Conservation (phyloP, 1,284 basidiomycete genomes). For the Cutaneotrichosporon cutaneum region DNA sequence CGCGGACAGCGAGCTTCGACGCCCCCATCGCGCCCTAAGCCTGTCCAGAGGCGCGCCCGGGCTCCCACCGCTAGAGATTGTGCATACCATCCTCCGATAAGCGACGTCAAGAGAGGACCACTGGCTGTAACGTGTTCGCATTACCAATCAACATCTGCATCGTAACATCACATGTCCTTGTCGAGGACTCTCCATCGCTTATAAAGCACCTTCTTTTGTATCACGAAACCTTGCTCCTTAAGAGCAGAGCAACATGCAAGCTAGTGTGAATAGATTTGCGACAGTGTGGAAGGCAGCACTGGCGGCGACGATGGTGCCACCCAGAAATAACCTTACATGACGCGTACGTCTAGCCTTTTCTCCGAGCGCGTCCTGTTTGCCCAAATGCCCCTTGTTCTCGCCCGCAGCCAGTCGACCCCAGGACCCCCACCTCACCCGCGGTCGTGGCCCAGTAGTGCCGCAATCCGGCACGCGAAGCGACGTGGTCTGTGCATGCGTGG, state of each 20-base stretch:
- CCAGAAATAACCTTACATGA: too few relatives aligned
- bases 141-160: conserved; percentile 13
- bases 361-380: too few relatives aligned
- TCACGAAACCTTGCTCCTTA: conserved; percentile 14
- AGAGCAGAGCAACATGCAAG: conserved; percentile 11
- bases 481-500: too few relatives aligned
- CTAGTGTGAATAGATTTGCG: neutral
- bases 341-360: too few relatives aligned
- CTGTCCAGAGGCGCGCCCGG: neutral
- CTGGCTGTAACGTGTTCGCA: conserved; percentile 13
- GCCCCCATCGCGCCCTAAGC: neutral
- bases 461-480: too few relatives aligned
- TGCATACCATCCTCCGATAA: conserved; percentile 1
- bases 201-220: conserved; percentile 23
- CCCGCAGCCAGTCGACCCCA: too few relatives aligned
- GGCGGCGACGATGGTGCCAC: too few relatives aligned
- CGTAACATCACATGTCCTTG: conserved; percentile 11
- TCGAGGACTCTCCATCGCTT: conserved; percentile 9
- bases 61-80: conserved; percentile 1
- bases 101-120: neutral
- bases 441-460: too few relatives aligned
- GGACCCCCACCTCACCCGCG: too few relatives aligned
- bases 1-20: conserved; percentile 17
- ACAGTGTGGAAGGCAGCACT: too few relatives aligned
- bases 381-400: too few relatives aligned